Percentiles rank a stretch among this genome's conserved stretches.
These are phyloP conservation scores for Metarhizium anisopliae DNA, from an alignment of 2,329 filamentous ascomycete species.

Conservation along the genomic window DNA sequence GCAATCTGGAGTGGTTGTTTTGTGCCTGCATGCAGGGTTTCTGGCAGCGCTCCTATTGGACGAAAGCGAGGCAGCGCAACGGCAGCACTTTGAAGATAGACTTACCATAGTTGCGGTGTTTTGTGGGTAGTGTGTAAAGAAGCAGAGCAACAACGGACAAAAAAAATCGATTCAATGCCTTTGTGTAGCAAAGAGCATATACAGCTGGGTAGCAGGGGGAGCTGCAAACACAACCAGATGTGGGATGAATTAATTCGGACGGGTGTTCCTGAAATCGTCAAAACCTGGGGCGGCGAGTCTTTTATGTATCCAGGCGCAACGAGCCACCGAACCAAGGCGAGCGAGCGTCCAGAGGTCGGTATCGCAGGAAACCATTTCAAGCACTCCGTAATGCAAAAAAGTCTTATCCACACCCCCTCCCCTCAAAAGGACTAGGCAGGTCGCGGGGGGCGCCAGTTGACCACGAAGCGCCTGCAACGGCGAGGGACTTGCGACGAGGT, in stretches of 20 bases:
- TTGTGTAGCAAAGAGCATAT: neutral
- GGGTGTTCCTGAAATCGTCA: neutral
- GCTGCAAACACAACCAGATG: neutral
- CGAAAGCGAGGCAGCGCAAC: neutral
- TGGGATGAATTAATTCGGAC: neutral
- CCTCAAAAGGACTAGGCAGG: neutral
- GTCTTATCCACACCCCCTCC: neutral
- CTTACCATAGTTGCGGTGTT: conserved; percentile 15
- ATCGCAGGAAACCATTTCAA: neutral
- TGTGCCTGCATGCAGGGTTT: neutral
- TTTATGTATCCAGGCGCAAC: conserved; percentile 11
- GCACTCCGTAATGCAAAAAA: neutral
- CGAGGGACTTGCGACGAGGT: conserved; percentile 5
- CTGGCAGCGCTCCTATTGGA: neutral
- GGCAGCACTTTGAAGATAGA: neutral
- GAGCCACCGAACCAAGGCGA: neutral
- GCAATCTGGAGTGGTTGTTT: neutral
- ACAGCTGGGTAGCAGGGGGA: conserved; percentile 2
- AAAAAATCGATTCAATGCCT: neutral
- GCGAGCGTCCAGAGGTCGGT: neutral
- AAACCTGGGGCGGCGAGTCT: conserved; percentile 11
- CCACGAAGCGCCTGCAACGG: neutral
- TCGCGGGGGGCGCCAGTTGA: neutral
- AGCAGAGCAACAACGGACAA: neutral
- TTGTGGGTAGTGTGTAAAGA: neutral